Evolutionary conservation across 495 filamentous ascomycete genomes (phyloP).

Genomic region (Letharia columbiana): DNA sequence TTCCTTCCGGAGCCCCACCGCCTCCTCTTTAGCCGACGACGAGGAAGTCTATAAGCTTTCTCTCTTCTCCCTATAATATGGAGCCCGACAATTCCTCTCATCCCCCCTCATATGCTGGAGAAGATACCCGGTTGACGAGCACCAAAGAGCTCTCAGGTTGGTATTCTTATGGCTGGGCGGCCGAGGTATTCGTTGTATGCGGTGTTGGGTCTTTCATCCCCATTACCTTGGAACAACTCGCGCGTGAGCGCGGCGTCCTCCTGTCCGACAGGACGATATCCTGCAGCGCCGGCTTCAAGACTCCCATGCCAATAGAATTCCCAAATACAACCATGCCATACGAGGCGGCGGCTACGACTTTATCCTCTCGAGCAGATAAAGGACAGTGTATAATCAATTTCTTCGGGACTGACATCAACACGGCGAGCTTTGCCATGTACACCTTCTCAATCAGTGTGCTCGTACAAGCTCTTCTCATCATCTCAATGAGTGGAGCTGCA

Average conservation of each 20-base stretch:
- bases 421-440: slow-evolving; percentile 97
- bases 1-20: slow-evolving; percentile 26
- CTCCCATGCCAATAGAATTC: slow-evolving; percentile 25
- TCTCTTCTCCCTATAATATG: slow-evolving; percentile 15
- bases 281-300: slow-evolving; percentile 49
- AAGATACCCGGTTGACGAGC: slow-evolving; percentile 84
- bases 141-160: slow-evolving; percentile 81
- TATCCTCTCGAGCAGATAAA: slow-evolving; percentile 25
- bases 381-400: slow-evolving; percentile 78
- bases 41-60: slow-evolving; percentile 25
- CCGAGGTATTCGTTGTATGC: slow-evolving; percentile 96
- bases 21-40: slow-evolving; percentile 33
- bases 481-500: slow-evolving; percentile 91
- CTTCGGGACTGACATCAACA: slow-evolving; percentile 81
- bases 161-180: slow-evolving; percentile 95
- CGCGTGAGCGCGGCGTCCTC: slow-evolving; percentile 79
- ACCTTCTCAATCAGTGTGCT: slow-evolving; percentile 90
- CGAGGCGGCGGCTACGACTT: slow-evolving; percentile 1
- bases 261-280: slow-evolving; percentile 63
- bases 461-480: slow-evolving; percentile 78
- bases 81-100: slow-evolving; percentile 24
- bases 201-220: slow-evolving; percentile 87
- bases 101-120: slow-evolving; percentile 55
- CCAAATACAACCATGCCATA: slow-evolving; percentile 30
- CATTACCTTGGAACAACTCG: slow-evolving; percentile 89